A percentile compares a stretch with the other conserved stretches of the same genome.
Conservation (phyloP, 2,329 filamentous ascomycete genomes). For the Cadophora sp. region DNA sequence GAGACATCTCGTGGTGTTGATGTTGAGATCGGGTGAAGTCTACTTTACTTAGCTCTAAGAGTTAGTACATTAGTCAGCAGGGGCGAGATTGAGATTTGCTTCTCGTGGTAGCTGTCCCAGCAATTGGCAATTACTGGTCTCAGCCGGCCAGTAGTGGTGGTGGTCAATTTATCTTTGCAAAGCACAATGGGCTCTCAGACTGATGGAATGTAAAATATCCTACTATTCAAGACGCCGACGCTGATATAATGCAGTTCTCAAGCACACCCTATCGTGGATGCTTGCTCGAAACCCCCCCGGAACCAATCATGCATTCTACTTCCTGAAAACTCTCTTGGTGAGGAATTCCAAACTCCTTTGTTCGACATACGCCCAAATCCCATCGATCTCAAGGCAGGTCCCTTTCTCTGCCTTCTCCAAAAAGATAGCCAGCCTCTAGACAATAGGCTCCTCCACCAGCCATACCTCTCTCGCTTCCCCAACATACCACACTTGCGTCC, state of each 20-base stretch:
- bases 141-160: too few species aligned
- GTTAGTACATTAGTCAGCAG: background rate
- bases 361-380: background rate
- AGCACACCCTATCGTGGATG: background rate
- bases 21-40: background rate
- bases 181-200: background rate
- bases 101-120: too few species aligned
- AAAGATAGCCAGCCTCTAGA: constrained; percentile 87
- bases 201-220: background rate
- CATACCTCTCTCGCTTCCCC: constrained; percentile 84
- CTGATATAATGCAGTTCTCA: constrained; percentile 1
- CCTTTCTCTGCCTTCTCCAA: constrained; percentile 66
- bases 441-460: constrained; percentile 79
- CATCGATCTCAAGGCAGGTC: constrained; percentile 19
- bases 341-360: constrained; percentile 11
- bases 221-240: constrained; percentile 14
- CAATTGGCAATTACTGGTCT: too few species aligned
- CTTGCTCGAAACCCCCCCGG: constrained; percentile 7
- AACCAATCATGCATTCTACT: constrained; percentile 9
- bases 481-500: constrained; percentile 90
- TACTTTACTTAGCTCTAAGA: background rate
- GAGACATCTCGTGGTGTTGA: background rate
- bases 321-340: background rate
- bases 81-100: background rate
- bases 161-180: background rate